Evolutionary conservation across 495 filamentous ascomycete species (phyloP), one percentile per base, ranked within the genome.

Genomic region (Bryoglossum gracile): DNA sequence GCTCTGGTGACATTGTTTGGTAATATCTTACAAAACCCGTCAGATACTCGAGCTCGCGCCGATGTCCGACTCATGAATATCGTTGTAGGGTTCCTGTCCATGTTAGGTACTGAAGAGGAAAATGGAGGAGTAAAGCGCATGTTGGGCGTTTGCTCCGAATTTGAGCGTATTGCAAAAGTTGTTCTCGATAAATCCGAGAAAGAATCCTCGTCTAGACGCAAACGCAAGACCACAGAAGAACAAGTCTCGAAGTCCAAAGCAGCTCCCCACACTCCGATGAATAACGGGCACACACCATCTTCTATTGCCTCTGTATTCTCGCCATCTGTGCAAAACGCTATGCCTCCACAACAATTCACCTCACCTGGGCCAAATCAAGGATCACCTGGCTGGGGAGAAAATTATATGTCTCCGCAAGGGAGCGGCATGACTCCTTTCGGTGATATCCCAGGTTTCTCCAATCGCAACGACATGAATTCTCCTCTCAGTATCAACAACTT

Each of bases 21-120:
- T 43, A 95, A 97, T 62, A 92, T 98, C 46, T 71, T 98, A 3
- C 94, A 98, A 62, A 97, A 97, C 53, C 94, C 94, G 0, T 83
- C 87, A 51, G 92, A 98, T 62, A 76, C 82, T 4, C 83, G 89
- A 25, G 89, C 91, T 33, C 81, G 87, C 13, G 86, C 87, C 6
- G 92, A 98, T 64, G 77, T 94, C 8, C 83, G 84, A 56, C 68
- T 96, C 30, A 96, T 98, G 89, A 87, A 81, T 57, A 74, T 87
- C 8, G 94, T 98, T 3, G 89, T 95, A 37, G 88, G 80, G 54
- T 97, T 97, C 63, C 69, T 98, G 9, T 75, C 73, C 1, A 76
- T 76, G 48, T 66, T 79, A 6, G 87, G 80, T 13, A 79, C 81
- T 34, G 81, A 95, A 48, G 83, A 85, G 13, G 86, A 87, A 33